Base-by-base conservation (phyloP, 768 basidiomycete species). In the Mycena galopus region DNA sequence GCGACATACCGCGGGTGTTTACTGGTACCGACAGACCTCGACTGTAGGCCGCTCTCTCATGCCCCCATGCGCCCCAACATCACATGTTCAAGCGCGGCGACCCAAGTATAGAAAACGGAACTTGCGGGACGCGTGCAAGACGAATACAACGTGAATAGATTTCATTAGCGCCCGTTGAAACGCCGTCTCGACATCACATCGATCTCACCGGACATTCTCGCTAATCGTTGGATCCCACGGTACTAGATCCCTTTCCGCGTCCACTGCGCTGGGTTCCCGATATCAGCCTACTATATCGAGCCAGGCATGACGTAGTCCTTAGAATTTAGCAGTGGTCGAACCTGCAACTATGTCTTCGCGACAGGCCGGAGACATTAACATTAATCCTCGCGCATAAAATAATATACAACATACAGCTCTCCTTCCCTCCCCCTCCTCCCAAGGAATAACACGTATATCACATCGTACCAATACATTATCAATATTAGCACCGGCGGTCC, bases 161-260 rank as follows among this genome's bases (percentile, higher is more conserved):
- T 23, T 23, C 6, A 27, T 23, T 58, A 23, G 57, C 57, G 23
- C 33, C n/a, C n/a, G n/a, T 57, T n/a, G 35, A n/a, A 57, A 57
- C 56, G 33, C 56, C 32, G 25, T 57, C 55, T 39, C 39, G 39
- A 39, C 39, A 39, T 39, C n/a, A 62, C 56, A 50, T 69, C 67
- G 67, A 69, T 61, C 59, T 68, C 47, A 50, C 47, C 57, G 59
- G 67, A 21, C 58, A 56, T 57, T 37, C 37, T 62, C 23, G 32
- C 47, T 35, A 42, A 67, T 67, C 58, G 42, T 67, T 53, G 51
- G 35, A 37, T 37, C 35, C 35, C 35, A 3, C 60, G 10, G n/a
- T n/a, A n/a, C 23, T 37, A 39, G 58, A 59, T 60, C 42, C 39
- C 42, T 21, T 14, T 16, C 42, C 47, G 47, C 23, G 47, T 53